Evolutionary conservation across 768 basidiomycete species (phyloP).

Genomic region (Zangia roseola): DNA sequence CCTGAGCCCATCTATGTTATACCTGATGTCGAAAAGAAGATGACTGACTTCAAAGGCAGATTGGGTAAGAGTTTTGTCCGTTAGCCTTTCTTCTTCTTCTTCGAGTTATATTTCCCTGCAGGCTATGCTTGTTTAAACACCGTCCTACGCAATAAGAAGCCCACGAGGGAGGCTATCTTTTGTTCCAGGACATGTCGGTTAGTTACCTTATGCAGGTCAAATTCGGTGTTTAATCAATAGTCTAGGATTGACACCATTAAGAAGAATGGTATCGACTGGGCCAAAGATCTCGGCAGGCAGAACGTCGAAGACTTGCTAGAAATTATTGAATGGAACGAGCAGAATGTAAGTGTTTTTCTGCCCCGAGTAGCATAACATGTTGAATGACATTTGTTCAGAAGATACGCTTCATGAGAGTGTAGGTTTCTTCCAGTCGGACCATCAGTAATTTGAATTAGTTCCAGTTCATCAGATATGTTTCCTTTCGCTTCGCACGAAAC

Average conservation of each 20-base stretch:
- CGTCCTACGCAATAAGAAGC: constrained; percentile 68
- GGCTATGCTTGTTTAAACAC: constrained; percentile 89
- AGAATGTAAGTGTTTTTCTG: constrained; percentile 49
- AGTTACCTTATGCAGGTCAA: constrained; percentile 1
- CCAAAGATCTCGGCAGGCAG: constrained; percentile 75
- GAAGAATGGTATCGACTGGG: constrained; percentile 78
- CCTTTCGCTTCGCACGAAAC: constrained; percentile 83
- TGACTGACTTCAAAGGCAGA: constrained; percentile 69
- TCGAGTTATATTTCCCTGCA: constrained; percentile 18
- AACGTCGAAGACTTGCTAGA: constrained; percentile 71
- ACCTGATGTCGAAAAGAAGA: constrained; percentile 64
- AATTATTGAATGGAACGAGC: constrained; percentile 90
- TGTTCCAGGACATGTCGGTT: constrained; percentile 71
- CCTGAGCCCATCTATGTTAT: constrained; percentile 64
- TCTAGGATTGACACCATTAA: constrained; percentile 70
- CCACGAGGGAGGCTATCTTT: constrained; percentile 63
- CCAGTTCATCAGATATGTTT: constrained; percentile 82
- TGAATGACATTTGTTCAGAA: constrained; percentile 35
- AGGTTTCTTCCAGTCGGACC: not conserved
- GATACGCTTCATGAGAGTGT: constrained; percentile 82
- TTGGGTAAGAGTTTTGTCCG: constrained; percentile 38
- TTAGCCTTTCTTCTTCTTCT: not conserved
- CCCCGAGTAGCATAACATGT: not conserved
- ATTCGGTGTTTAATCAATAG: not conserved
- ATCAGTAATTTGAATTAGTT: not conserved